phyloP scores from a whole-genome alignment of 1,139 yeast genomes.

The Candida glucosophila region DNA sequence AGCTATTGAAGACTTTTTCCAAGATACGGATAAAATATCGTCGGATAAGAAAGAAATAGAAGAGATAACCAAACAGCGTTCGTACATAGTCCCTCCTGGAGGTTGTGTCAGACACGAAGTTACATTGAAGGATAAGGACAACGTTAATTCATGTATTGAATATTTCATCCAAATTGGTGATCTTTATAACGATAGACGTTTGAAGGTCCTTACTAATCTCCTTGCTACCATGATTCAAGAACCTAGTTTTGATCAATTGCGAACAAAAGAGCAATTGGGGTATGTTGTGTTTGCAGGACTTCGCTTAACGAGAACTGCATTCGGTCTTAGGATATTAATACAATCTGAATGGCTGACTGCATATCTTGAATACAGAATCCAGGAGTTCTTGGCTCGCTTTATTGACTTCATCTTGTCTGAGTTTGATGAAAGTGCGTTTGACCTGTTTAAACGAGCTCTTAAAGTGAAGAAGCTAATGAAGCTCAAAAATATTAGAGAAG shows the following conservation, averaged over 20 bases:
- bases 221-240: conserved; percentile 68
- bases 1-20: conserved; percentile 13
- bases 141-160: conserved; percentile 80
- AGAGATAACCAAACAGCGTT: conserved; percentile 15
- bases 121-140: conserved; percentile 52
- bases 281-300: conserved; percentile 80
- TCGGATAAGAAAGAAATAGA: conserved; percentile 25
- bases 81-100: conserved; percentile 35
- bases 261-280: conserved; percentile 86
- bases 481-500: conserved; percentile 71
- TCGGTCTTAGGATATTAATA: conserved; percentile 70
- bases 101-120: conserved; percentile 42
- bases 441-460: conserved; percentile 61
- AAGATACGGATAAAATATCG: conserved; percentile 26
- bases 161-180: conserved; percentile 64
- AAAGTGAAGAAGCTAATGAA: conserved; percentile 60
- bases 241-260: conserved; percentile 80
- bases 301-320: conserved; percentile 59
- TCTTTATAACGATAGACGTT: conserved; percentile 18
- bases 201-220: conserved; percentile 49
- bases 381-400: conserved; percentile 44
- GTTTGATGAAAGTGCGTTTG: conserved; percentile 55
- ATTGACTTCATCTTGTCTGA: conserved; percentile 23
- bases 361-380: conserved; percentile 72
- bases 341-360: conserved; percentile 78